Evolutionary conservation across 2,329 filamentous ascomycete genomes (phyloP).

Genomic region (Lasiodiplodia theobromae): DNA sequence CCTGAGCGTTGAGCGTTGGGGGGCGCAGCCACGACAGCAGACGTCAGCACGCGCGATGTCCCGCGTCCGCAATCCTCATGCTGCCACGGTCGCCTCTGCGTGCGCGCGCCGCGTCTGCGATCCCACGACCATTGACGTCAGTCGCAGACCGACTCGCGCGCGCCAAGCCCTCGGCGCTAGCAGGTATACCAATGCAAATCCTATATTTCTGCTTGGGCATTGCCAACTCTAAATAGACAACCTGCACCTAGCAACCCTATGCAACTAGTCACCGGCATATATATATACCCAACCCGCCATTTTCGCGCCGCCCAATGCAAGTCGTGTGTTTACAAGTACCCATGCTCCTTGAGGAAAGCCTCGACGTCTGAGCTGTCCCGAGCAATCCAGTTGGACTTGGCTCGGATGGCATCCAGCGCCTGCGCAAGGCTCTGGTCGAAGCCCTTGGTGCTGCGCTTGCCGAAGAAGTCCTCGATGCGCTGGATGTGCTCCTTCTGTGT

Average conservation of each 20-base stretch:
- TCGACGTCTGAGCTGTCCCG: conserved; percentile 81
- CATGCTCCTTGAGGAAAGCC: conserved; percentile 71
- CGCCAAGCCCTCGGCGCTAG: conserved; percentile 8
- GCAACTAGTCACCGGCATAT: not conserved
- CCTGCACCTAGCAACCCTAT: conserved; percentile 3
- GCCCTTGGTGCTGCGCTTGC: conserved; percentile 80
- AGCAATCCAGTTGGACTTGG: conserved; percentile 82
- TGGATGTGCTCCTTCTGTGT: conserved; percentile 77
- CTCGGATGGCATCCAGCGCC: conserved; percentile 81
- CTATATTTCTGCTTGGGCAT: not conserved
- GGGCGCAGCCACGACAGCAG: conserved; percentile 18
- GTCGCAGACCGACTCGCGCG: conserved; percentile 19
- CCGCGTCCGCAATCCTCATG: not conserved
- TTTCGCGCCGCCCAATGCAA: conserved; percentile 27
- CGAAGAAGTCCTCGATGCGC: conserved; percentile 82
- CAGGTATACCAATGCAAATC: not conserved
- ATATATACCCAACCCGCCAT: conserved; percentile 7
- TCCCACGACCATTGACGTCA: conserved; percentile 18
- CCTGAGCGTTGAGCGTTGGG: conserved; percentile 26
- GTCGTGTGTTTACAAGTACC: conserved; percentile 56
- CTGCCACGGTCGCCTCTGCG: not conserved
- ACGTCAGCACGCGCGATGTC: conserved; percentile 24
- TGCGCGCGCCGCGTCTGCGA: not conserved
- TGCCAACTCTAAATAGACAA: not conserved
- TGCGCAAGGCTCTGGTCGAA: conserved; percentile 92